Base-by-base conservation (phyloP, 179 eudicot genomes). In the Corrigiola litoralis region DNA sequence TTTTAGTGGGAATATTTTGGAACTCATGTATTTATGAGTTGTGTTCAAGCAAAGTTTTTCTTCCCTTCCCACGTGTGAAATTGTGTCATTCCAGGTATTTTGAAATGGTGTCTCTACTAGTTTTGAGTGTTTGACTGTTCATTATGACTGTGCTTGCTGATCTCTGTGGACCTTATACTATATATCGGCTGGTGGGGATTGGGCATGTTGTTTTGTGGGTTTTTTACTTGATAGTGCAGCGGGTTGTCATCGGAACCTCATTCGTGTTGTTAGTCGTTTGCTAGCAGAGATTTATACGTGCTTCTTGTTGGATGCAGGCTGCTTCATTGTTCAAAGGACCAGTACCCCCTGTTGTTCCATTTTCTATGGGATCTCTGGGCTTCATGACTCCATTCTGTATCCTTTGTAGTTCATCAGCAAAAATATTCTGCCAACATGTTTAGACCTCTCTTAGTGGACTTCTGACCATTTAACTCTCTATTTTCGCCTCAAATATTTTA, bases 261-360 rank as follows among this genome's bases (percentile, higher is more conserved):
- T 31, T n/a, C 10, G 6, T 32, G 20, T 45, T 57, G 8, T n/a
- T 44, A 1, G 14, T 34, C 20, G 17, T 3, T 32, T 45, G 53
- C 48, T 1, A 24, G 32, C 56, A 28, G 32, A 42, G 29, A 28
- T 44, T 71, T 44, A 47, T 23, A 4, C 44, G 12, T 20, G 50
- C 28, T 61, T 48, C 58, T 67, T 73, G 41, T 28, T 44, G 81
- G 82, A 90, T 53, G 81, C 87, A 94, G 99, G 96, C 99, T 61
- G 97, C 99, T 34, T 90, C 97, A 5, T 71, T 84, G 85, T 94
- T 94, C 81, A 94, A 94, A 82, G 99, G 99, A 44, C 96, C 99
- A 9, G 87, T 88, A 70, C 97, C 99, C 70, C 99, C 97, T 3
- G 61, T 94, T 23, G 95, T 94, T 54, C 91, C 99, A 58, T 90